These are phyloP conservation scores for Aspergillus awamori DNA, from an alignment of 2,329 filamentous ascomycete species.

Conservation along the genomic window DNA sequence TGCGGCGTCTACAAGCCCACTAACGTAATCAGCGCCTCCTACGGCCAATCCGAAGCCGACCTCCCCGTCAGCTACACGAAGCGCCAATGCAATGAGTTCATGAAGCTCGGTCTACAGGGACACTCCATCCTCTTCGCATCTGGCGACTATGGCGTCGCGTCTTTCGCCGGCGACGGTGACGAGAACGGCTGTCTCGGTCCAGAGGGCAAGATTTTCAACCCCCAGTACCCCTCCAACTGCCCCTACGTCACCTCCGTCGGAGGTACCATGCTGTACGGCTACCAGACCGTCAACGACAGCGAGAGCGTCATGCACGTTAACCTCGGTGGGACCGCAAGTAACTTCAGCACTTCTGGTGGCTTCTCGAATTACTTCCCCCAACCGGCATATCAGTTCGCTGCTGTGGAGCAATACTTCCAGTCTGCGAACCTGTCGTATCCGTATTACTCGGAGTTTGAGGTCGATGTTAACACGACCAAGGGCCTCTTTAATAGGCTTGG, in stretches of 20 bases:
- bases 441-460: slow-evolving; percentile 37
- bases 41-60: slow-evolving; percentile 58
- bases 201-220: slow-evolving; percentile 50
- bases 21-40: slow-evolving; percentile 61
- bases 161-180: slow-evolving; percentile 43
- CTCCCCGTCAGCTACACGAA: slow-evolving; percentile 59
- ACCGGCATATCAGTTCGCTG: slow-evolving; percentile 46
- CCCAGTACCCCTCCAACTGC: slow-evolving; percentile 54
- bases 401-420: slow-evolving; percentile 48
- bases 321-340: slow-evolving; percentile 28
- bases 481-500: slow-evolving; percentile 51
- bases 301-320: slow-evolving; percentile 38
- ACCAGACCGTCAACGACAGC: slow-evolving; percentile 29
- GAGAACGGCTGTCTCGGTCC: slow-evolving; percentile 44
- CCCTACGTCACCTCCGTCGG: slow-evolving; percentile 57
- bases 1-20: slow-evolving; percentile 58
- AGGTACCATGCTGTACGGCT: slow-evolving; percentile 35
- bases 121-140: slow-evolving; percentile 36
- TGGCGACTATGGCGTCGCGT: slow-evolving; percentile 37
- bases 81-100: slow-evolving; percentile 50
- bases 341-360: slow-evolving; percentile 48
- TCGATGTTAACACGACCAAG: slow-evolving; percentile 38
- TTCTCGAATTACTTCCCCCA: slow-evolving; percentile 52
- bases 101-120: slow-evolving; percentile 53
- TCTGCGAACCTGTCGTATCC: slow-evolving; percentile 33